Evolutionary conservation across 345 rosid genomes (phyloP).

Genomic region (Acer campestre): DNA sequence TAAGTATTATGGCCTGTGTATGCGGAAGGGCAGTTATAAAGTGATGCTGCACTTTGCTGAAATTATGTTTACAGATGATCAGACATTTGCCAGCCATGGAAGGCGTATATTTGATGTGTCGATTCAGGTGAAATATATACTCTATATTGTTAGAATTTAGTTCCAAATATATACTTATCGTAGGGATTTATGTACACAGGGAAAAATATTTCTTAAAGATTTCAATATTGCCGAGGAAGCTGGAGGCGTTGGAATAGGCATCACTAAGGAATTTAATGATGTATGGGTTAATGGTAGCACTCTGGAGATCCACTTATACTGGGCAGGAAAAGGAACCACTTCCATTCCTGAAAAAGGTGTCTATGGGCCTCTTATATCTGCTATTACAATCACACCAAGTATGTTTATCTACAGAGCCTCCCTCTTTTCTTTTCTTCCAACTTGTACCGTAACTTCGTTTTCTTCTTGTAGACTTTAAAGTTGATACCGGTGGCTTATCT

Average conservation of each 20-base stretch:
- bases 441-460: background rate
- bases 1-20: slow-evolving; percentile 78
- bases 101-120: slow-evolving; percentile 72
- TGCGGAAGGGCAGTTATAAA: slow-evolving; percentile 60
- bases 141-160: background rate
- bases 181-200: slow-evolving; percentile 40
- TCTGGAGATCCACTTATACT: slow-evolving; percentile 69
- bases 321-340: slow-evolving; percentile 85
- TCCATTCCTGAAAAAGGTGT: slow-evolving; percentile 64
- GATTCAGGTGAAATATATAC: slow-evolving; percentile 48
- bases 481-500: slow-evolving; percentile 54
- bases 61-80: slow-evolving; percentile 61
- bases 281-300: slow-evolving; percentile 60
- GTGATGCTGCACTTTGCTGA: slow-evolving; percentile 87
- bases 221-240: slow-evolving; percentile 74
- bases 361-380: slow-evolving; percentile 92
- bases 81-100: slow-evolving; percentile 64
- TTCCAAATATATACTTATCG: background rate
- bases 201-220: slow-evolving; percentile 47
- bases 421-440: background rate
- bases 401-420: slow-evolving; percentile 28
- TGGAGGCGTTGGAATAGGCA: slow-evolving; percentile 63
- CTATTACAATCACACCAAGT: slow-evolving; percentile 75
- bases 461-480: slow-evolving; percentile 55
- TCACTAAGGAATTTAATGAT: slow-evolving; percentile 28